Evolutionary conservation across 176 grass and related monocot genomes (phyloP).

Genomic region (Rhynchospora breviuscula): DNA sequence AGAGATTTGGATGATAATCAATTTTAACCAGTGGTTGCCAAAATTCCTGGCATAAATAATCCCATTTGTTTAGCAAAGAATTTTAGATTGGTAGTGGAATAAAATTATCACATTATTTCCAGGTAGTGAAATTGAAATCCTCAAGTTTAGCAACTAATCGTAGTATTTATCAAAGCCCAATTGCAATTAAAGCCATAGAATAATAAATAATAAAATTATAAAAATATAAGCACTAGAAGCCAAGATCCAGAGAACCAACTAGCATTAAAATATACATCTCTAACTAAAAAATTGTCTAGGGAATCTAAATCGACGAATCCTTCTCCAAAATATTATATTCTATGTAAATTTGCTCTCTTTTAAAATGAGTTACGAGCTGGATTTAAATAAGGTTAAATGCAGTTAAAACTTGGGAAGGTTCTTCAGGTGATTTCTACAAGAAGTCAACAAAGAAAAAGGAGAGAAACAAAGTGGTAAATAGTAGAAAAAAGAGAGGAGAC

Average conservation of each 20-base stretch:
- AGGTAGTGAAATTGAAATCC: not conserved
- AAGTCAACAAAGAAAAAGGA: not conserved
- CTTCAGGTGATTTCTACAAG: not conserved
- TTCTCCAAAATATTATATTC: not conserved
- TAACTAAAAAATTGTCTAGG: not conserved
- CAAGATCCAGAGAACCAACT: not conserved
- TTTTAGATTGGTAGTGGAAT: not conserved
- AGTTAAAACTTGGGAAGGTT: not conserved
- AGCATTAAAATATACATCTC: not conserved
- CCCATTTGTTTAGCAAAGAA: not conserved
- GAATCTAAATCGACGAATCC: not conserved
- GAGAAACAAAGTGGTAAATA: not conserved
- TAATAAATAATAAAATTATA: not conserved
- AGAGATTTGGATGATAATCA: not conserved
- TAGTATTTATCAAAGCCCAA: not conserved
- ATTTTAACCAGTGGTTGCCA: not conserved
- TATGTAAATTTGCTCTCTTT: not conserved
- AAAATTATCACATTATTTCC: not conserved
- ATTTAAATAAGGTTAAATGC: not conserved
- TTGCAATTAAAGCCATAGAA: not conserved
- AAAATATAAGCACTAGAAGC: not conserved
- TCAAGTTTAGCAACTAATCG: not conserved
- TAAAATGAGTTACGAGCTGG: not conserved
- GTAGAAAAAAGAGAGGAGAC: not conserved
- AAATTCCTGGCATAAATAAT: not conserved